Evolutionary conservation across 1,284 basidiomycete species (phyloP).

Genomic region (Cryptococcus jaspeensis): DNA sequence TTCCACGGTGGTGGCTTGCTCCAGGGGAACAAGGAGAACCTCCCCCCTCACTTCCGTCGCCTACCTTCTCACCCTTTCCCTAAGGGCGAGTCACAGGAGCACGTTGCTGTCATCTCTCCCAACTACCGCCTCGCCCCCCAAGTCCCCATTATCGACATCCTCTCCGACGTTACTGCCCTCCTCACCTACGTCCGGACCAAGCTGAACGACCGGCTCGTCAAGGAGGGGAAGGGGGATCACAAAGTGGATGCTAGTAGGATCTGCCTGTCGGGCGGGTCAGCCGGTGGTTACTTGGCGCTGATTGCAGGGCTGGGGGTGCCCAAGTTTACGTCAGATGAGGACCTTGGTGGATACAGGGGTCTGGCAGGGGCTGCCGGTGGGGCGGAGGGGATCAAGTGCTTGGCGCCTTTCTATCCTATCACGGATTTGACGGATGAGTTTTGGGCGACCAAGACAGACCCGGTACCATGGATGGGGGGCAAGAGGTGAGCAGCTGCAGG

Average conservation of each 20-base stretch:
- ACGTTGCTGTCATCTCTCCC: conserved; percentile 40
- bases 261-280: conserved; percentile 44
- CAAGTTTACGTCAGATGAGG: conserved; percentile 25
- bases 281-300: conserved; percentile 47
- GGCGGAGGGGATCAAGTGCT: conserved; percentile 31
- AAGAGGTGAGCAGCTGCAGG: conserved; percentile 20
- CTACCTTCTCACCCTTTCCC: conserved; percentile 27
- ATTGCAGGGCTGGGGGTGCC: conserved; percentile 41
- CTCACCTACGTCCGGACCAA: conserved; percentile 33
- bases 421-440: conserved; percentile 46
- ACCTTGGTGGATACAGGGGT: conserved; percentile 41
- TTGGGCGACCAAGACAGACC: conserved; percentile 48
- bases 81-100: conserved; percentile 10
- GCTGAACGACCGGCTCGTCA: conserved; percentile 33
- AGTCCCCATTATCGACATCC: conserved; percentile 45
- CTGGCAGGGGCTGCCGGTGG: conserved; percentile 2
- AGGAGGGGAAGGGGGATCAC: conserved; percentile 28
- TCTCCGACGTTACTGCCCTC: conserved; percentile 38
- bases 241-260: conserved; percentile 36
- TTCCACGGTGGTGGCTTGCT: conserved; percentile 49
- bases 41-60: conserved; percentile 46
- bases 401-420: conserved; percentile 49
- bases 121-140: conserved; percentile 49
- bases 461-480: conserved; percentile 41
- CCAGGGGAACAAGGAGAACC: conserved; percentile 51